These are phyloP conservation scores for Physcomitrium patens DNA, from an alignment of 225 moss, liverwort and hornwort genomes.

Conservation along the genomic window DNA sequence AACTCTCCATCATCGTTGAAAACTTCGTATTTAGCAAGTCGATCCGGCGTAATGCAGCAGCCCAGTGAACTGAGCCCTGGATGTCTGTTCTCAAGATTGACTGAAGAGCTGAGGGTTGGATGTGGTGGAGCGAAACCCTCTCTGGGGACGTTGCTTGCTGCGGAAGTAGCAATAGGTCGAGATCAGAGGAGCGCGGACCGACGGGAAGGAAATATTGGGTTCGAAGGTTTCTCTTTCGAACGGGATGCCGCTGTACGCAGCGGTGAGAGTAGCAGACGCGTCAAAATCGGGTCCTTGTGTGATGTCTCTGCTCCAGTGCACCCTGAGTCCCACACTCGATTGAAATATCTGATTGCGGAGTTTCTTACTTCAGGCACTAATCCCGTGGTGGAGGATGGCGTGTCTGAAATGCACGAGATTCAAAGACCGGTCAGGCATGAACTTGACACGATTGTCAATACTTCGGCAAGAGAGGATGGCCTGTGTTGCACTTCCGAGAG, in stretches of 20 bases:
- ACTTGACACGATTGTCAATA: neutral
- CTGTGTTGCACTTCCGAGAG: conserved; percentile 21
- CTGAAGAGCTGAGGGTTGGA: neutral
- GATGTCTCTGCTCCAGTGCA: conserved; percentile 4
- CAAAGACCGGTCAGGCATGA: neutral
- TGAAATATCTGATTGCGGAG: conserved; percentile 2
- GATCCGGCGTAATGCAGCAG: conserved; percentile 7
- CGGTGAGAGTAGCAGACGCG: conserved; percentile 14
- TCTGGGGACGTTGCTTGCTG: conserved; percentile 38
- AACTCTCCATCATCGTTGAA: neutral
- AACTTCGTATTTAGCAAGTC: neutral
- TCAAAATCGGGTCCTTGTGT: neutral
- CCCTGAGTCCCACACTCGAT: neutral
- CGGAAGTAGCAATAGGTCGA: conserved; percentile 25
- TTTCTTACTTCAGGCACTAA: neutral
- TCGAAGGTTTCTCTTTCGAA: neutral
- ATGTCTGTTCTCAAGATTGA: neutral
- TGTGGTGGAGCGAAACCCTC: conserved; percentile 16
- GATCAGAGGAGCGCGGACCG: neutral
- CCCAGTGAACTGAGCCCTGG: neutral
- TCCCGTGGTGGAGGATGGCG: neutral
- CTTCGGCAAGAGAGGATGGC: neutral
- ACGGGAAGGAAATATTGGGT: neutral
- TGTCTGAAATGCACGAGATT: neutral
- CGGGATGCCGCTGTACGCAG: conserved; percentile 6